Evolutionary conservation across 2,329 filamentous ascomycete species (phyloP).

Genomic region (Ophiostoma himal-ulmi): DNA sequence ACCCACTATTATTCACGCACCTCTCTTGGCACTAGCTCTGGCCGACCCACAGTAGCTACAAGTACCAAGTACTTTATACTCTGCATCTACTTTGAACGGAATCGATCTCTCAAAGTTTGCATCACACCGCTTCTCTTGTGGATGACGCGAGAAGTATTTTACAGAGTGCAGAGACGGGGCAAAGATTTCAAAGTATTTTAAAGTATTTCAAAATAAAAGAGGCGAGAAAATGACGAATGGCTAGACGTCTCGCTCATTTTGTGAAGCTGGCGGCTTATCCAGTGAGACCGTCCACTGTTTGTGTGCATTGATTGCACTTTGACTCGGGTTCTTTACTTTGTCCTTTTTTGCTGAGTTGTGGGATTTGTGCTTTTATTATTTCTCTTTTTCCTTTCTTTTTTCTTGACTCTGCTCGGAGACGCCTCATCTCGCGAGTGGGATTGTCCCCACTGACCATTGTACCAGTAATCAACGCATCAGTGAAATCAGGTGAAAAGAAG

Average conservation of each 20-base stretch:
- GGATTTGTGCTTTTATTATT: not conserved
- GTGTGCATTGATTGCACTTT: too few relatives aligned
- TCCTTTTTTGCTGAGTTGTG: too few relatives aligned
- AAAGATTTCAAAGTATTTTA: too few relatives aligned
- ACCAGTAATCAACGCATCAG: not conserved
- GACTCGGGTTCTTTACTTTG: too few relatives aligned
- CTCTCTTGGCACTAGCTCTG: not conserved
- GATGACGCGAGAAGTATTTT: not conserved
- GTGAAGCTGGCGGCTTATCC: too few relatives aligned
- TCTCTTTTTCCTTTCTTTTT: not conserved
- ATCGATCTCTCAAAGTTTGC: not conserved
- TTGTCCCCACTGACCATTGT: not conserved
- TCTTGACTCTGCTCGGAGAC: not conserved
- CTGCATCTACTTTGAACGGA: not conserved
- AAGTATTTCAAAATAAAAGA: too few relatives aligned
- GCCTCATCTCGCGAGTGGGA: constrained; percentile 3
- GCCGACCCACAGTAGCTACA: not conserved
- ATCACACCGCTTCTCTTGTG: constrained; percentile 4
- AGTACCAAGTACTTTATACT: not conserved
- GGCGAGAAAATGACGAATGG: not conserved
- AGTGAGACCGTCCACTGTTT: too few relatives aligned
- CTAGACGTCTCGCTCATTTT: not conserved
- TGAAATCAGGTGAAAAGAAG: too few relatives aligned
- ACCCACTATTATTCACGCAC: not conserved
- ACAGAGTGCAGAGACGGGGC: not conserved